Conservation (phyloP, 768 basidiomycete genomes). For the Chalciporus chontae region DNA sequence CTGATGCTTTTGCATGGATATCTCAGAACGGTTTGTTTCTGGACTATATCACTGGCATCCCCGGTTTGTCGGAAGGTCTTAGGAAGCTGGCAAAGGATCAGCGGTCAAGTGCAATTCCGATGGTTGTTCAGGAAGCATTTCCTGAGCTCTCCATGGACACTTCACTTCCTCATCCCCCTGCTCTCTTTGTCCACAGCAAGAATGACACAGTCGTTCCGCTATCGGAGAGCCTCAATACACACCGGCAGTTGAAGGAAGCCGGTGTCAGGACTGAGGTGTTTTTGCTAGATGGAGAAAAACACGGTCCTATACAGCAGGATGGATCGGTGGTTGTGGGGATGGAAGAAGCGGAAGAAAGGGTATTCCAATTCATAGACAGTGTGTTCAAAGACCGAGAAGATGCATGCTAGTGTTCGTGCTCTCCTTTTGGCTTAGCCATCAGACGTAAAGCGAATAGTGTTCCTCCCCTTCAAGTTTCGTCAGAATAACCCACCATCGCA, state of each 20-base stretch:
- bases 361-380: constrained; percentile 1
- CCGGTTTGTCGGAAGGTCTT: background rate
- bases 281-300: background rate
- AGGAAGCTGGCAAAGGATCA: background rate
- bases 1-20: constrained; percentile 3
- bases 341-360: background rate
- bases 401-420: background rate
- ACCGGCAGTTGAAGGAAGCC: background rate
- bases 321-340: background rate
- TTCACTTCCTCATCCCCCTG: background rate
- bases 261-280: background rate
- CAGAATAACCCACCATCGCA: constrained; percentile 2
- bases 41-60: background rate
- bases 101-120: background rate
- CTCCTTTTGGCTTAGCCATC: background rate
- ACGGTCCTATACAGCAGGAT: background rate
- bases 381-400: background rate
- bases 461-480: background rate
- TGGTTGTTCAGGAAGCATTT: background rate
- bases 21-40: background rate
- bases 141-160: background rate
- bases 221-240: background rate
- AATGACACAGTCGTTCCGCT: constrained; percentile 1
- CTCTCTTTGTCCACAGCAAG: constrained; percentile 2
- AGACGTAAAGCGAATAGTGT: background rate